Percentiles rank a stretch among this genome's conserved stretches.
These are phyloP conservation scores for Puccinia sorghi DNA, from an alignment of 1,284 basidiomycete genomes.

Conservation along the genomic window DNA sequence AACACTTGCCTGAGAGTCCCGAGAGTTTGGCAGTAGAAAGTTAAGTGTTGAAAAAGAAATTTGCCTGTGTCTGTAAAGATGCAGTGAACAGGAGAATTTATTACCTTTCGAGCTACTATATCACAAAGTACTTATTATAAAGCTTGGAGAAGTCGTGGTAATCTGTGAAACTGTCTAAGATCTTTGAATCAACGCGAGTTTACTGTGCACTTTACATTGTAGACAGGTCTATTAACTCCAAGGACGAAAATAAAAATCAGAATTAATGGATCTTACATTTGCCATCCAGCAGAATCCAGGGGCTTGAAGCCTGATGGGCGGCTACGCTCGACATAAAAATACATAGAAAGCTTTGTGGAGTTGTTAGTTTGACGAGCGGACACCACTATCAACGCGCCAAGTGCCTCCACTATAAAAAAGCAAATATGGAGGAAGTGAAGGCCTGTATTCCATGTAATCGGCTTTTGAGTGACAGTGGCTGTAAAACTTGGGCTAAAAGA, in stretches of 20 bases:
- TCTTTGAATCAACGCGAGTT: slow-evolving; percentile 17
- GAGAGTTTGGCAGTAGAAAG: not conserved
- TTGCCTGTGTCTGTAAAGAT: not conserved
- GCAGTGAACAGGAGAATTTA: not conserved
- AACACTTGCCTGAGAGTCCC: slow-evolving; percentile 32
- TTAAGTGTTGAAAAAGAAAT: too few species aligned
- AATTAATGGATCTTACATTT: too few species aligned
- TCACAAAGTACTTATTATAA: slow-evolving; percentile 46
- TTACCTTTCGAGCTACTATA: slow-evolving; percentile 45
- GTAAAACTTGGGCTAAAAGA: slow-evolving; percentile 84
- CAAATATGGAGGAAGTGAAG: slow-evolving; percentile 62
- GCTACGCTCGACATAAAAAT: too few species aligned
- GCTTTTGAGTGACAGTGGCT: slow-evolving; percentile 95
- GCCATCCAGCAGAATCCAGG: too few species aligned
- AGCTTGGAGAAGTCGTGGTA: slow-evolving; percentile 42
- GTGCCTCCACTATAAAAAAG: not conserved
- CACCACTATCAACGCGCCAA: not conserved
- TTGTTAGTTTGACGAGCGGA: not conserved
- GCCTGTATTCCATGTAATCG: slow-evolving; percentile 95
- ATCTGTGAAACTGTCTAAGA: slow-evolving; percentile 46
- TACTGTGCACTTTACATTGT: too few species aligned
- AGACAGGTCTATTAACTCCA: too few species aligned
- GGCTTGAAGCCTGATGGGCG: too few species aligned
- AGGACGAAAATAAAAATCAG: too few species aligned
- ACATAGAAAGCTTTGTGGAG: too few species aligned